Base-by-base conservation (phyloP, 2,329 filamentous ascomycete species). In the Ophiosphaerella narmari region DNA sequence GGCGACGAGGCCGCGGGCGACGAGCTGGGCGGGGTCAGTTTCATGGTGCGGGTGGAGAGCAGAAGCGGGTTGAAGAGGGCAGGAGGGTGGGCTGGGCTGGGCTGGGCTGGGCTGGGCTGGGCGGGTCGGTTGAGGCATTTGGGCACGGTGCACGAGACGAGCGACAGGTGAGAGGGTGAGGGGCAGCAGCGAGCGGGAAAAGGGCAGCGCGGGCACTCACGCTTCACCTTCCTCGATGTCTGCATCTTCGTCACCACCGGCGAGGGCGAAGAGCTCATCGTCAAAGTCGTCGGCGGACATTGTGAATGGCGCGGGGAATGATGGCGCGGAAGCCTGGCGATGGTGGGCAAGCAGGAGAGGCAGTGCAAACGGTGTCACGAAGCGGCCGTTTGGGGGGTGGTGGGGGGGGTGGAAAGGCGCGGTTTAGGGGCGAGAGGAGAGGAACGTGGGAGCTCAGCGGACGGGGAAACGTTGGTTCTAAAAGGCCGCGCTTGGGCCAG, bases 211-310 rank as follows among this genome's bases (percentile, higher is more conserved):
- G 53, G 55, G 50, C 41, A 85, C 89, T 85, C 82, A 93, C 90
- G 87, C 84, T 79, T 96, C 90, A 59, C 90, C 89, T 70, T 95
- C 90, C 63, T 90, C 87, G 48, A 86, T 84, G 41, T 73, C 70
- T 48, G 85, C 85, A 39, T 73, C 70, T 43, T 73, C 70, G 36
- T 84, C 85, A 62, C 90, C 91, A 66, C 91, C 94, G 46, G 92
- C 94, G 59, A 97, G 86, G 68, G 90, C 92, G 59, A 97, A 87
- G 60, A 97, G 86, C 78, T 97, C 93, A 65, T 93, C 91, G 71
- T 97, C 93, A 61, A 97, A 83, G 50, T 78, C 76, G 48, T 66
- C 65, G 49, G 93, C 90, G 48, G 90, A 88, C 91, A 96, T 96
- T 66, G 59, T 60, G 58, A 26, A 39, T 32, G 54, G 38, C 38